A percentile compares a stretch with the other conserved stretches of the same genome.
phyloP scores from a whole-genome alignment of 176 grass and related monocot genomes.

The Raddia distichophylla region DNA sequence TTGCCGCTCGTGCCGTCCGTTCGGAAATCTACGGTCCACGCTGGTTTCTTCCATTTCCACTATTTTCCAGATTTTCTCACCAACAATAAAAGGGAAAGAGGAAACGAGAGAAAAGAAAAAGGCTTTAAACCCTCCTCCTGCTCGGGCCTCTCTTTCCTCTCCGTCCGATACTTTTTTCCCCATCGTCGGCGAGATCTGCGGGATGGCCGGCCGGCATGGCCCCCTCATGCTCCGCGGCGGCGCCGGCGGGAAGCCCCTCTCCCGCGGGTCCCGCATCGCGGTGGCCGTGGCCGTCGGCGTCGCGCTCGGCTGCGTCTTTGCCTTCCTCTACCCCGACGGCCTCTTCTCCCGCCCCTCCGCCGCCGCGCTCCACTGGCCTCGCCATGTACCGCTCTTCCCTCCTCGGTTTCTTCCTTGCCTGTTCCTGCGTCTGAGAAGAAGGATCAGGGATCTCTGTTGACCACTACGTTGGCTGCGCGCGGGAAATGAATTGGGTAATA shows the following conservation, averaged over 20 bases:
- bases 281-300: slow-evolving; percentile 62
- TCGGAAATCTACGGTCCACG: too few species aligned
- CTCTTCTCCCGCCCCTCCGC: slow-evolving; percentile 51
- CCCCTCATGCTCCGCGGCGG: slow-evolving; percentile 24
- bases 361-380: slow-evolving; percentile 33
- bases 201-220: slow-evolving; percentile 29
- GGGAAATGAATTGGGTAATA: neutral
- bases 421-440: neutral
- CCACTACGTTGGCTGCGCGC: neutral
- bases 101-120: neutral
- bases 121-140: neutral
- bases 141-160: neutral
- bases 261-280: slow-evolving; percentile 69
- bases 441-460: neutral
- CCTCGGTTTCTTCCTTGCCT: neutral
- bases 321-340: slow-evolving; percentile 76
- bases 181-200: slow-evolving; percentile 19
- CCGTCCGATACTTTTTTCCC: slow-evolving; percentile 1
- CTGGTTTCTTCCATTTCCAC: neutral
- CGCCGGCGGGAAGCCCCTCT: slow-evolving; percentile 40
- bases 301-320: slow-evolving; percentile 66
- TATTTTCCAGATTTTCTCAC: neutral
- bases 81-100: neutral
- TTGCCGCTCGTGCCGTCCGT: too few species aligned
- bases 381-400: slow-evolving; percentile 43